Percentiles rank a stretch among this genome's conserved stretches.
These are phyloP conservation scores for Escallonia rubra DNA, from an alignment of 129 eudicot species.

Conservation along the genomic window DNA sequence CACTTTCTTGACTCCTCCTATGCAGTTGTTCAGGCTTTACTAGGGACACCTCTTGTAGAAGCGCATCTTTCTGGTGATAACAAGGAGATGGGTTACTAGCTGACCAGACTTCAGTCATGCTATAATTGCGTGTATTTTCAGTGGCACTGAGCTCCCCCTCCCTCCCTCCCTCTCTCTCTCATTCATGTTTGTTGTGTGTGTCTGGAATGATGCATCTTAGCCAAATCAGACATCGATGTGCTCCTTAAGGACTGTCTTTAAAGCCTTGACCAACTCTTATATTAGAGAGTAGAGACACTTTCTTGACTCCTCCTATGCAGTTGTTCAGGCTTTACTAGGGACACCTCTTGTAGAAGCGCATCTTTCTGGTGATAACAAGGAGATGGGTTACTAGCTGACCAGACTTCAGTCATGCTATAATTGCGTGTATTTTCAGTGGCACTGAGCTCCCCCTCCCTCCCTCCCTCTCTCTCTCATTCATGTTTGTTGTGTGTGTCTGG, in stretches of 20 bases:
- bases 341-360: constrained; percentile 46
- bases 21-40: constrained; percentile 20
- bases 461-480: too few relatives aligned
- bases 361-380: constrained; percentile 47
- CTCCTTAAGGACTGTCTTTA: constrained; percentile 34
- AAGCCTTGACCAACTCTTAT: constrained; percentile 15
- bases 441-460: too few relatives aligned
- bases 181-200: neutral
- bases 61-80: constrained; percentile 49
- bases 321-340: constrained; percentile 17
- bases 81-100: constrained; percentile 49
- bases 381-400: constrained; percentile 66
- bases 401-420: constrained; percentile 17
- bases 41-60: constrained; percentile 37
- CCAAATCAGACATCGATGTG: constrained; percentile 71
- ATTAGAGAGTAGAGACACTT: constrained; percentile 10
- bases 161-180: too few relatives aligned
- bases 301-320: constrained; percentile 2
- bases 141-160: too few relatives aligned
- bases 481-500: constrained; percentile 27
- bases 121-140: too few relatives aligned
- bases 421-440: too few relatives aligned
- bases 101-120: constrained; percentile 48
- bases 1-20: neutral
- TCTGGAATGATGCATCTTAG: constrained; percentile 75